phyloP scores from a whole-genome alignment of 805 yeast species.

The Blastobotrys terrestris region DNA sequence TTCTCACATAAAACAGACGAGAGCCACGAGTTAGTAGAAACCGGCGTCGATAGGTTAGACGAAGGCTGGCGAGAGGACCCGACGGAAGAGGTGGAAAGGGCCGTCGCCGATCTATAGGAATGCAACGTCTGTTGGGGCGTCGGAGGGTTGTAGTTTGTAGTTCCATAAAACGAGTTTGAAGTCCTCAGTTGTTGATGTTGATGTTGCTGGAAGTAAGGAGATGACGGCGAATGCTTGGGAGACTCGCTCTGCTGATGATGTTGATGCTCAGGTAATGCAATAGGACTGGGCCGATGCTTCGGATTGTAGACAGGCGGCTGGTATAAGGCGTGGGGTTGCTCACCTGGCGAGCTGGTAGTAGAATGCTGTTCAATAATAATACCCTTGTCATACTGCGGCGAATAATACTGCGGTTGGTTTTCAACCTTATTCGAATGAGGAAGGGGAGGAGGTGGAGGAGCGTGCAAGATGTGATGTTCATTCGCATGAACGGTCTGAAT shows the following conservation, averaged over 20 bases:
- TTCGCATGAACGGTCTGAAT: conserved; percentile 75
- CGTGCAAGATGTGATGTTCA: conserved; percentile 32
- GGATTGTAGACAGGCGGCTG: conserved; percentile 6
- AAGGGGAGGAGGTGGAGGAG: conserved; percentile 18
- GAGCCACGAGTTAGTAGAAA: conserved; percentile 23
- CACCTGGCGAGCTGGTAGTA: neutral
- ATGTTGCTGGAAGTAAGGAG: conserved; percentile 8
- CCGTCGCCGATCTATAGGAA: conserved; percentile 12
- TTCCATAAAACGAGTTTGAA: conserved; percentile 2
- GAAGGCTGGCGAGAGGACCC: conserved; percentile 17
- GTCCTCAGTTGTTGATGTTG: conserved; percentile 5
- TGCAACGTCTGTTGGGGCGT: conserved; percentile 6
- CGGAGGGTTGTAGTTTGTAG: conserved; percentile 3
- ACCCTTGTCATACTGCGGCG: conserved; percentile 6
- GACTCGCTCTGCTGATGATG: neutral
- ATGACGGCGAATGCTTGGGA: conserved; percentile 1
- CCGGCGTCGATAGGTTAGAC: conserved; percentile 19
- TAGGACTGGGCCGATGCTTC: conserved; percentile 17
- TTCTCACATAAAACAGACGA: conserved; percentile 21
- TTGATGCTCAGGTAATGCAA: conserved; percentile 8
- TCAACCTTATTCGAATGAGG: conserved; percentile 10
- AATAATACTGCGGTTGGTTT: conserved; percentile 8
- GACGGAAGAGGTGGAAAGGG: conserved; percentile 14
- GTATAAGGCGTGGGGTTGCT: neutral
- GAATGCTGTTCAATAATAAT: conserved; percentile 3